Evolutionary conservation across 2,329 filamentous ascomycete genomes (phyloP), one percentile per base, ranked within the genome.

Genomic region (Alternaria sp.): DNA sequence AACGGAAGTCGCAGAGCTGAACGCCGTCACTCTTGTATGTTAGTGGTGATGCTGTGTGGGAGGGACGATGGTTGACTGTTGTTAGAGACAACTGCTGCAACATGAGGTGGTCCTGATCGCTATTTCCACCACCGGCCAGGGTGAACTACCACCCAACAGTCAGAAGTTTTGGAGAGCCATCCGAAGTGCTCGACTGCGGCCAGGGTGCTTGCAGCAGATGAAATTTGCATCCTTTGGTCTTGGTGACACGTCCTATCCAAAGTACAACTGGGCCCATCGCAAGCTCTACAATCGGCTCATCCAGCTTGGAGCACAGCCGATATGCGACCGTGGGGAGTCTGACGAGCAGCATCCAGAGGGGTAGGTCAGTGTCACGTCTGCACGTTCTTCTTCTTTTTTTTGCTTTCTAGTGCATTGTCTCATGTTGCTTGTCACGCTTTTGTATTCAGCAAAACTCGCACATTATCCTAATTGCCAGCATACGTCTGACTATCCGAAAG

Each of bases 341-440:
- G 95, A 99, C 73, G 93, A 97, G 69, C 92, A 96, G 74, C 93
- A 97, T 80, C 87, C 92, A 26, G 93, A 98, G 78, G 93, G 94
- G 88, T 95, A 80, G 67, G 85, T 80, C n/a, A 34, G 21, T 9
- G n/a, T 26, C 31, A 34, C 21, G 17, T 0, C 17, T 36, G 44
- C 37, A 13, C 10, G 3, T 26, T n/a, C 29, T 28, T 21, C 6
- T 46, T 21, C 24, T 34, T 14, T 21, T 26, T 34, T 14, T 31
- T 41, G 9, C 84, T 79, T n/a, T 28, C 26, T 40, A 3, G 3
- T 56, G 23, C 23, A 33, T 29, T 23, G 17, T 17, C 26, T 33
- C 36, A 31, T 49, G 29, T 40, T 40, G n/a, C 29, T 31, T 34
- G 44, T 46, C 44, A 34, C n/a, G 21, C 44, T 14, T 31, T 17